A percentile compares a stretch with the other conserved stretches of the same genome.
Conservation (phyloP, 805 yeast species). For the Saccharomycopsis fodiens region DNA sequence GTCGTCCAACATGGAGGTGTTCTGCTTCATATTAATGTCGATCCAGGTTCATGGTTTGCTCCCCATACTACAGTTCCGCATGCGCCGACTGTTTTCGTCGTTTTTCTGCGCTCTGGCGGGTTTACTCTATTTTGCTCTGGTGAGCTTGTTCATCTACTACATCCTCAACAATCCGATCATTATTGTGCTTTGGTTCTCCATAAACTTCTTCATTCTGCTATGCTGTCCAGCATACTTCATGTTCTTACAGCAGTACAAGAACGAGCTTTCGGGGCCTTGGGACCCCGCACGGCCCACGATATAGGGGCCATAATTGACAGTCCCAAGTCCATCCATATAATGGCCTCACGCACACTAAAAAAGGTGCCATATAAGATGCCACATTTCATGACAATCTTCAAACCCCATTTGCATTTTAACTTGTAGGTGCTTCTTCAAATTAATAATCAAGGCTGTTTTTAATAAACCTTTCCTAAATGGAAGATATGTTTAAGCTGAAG, state of each 20-base stretch:
- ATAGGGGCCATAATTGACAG: too few species aligned
- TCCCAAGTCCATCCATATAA: too few species aligned
- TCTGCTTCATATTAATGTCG: slow-evolving; percentile 71
- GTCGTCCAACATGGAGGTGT: slow-evolving; percentile 64
- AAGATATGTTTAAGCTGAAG: too few species aligned
- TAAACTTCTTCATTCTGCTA: slow-evolving; percentile 42
- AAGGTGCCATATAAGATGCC: too few species aligned
- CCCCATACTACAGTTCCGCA: slow-evolving; percentile 52
- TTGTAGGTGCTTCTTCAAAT: too few species aligned
- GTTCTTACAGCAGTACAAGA: slow-evolving; percentile 68
- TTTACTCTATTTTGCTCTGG: slow-evolving; percentile 28
- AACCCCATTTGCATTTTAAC: too few species aligned
- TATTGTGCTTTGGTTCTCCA: slow-evolving; percentile 41
- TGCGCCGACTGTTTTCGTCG: slow-evolving; percentile 24
- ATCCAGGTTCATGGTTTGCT: slow-evolving; percentile 64
- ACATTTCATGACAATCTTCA: too few species aligned
- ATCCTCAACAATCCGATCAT: slow-evolving; percentile 29
- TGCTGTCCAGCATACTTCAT: slow-evolving; percentile 66
- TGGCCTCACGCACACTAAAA: too few species aligned
- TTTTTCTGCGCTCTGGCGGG: slow-evolving; percentile 25
- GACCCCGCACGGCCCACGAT: slow-evolving; percentile 67
- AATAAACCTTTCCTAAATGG: too few species aligned
- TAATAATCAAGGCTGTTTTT: too few species aligned
- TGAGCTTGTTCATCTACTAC: slow-evolving; percentile 27
- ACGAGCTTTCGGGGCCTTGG: slow-evolving; percentile 90